A percentile compares a stretch with the other conserved stretches of the same genome.
Conservation (phyloP, 495 filamentous ascomycete genomes). For the Penicillium crystallinum region DNA sequence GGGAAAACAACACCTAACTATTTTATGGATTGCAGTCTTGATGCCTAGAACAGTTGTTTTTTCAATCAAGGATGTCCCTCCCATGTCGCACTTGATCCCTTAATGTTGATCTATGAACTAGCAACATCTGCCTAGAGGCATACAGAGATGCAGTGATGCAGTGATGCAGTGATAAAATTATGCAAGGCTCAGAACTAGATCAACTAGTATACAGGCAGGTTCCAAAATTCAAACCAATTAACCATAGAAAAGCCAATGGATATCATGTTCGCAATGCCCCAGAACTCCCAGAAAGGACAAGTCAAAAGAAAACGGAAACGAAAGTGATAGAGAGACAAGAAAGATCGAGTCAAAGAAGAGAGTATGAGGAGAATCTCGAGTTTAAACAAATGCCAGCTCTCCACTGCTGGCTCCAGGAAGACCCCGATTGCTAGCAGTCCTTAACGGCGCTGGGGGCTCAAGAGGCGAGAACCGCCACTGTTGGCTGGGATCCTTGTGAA, state of each 20-base stretch:
- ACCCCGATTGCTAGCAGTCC: constrained; percentile 13
- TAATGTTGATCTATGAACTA: neutral
- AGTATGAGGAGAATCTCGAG: neutral
- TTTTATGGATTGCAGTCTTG: too few relatives aligned
- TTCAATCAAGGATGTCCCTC: too few relatives aligned
- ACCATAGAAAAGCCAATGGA: constrained; percentile 20
- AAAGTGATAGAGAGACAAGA: neutral
- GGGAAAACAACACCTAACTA: neutral
- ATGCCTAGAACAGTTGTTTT: too few relatives aligned
- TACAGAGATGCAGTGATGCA: neutral
- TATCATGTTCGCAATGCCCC: constrained; percentile 30
- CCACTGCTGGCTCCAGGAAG: constrained; percentile 27
- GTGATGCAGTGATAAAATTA: neutral
- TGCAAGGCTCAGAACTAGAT: constrained; percentile 3
- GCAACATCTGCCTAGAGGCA: neutral
- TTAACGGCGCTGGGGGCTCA: constrained; percentile 17
- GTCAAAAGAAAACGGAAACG: neutral
- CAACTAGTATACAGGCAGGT: constrained; percentile 1
- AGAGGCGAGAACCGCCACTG: constrained; percentile 11
- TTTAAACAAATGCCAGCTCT: constrained; percentile 32
- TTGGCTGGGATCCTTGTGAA: constrained; percentile 6
- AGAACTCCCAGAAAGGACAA: constrained; percentile 9
- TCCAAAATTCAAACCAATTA: constrained; percentile 2
- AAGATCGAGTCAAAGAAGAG: neutral
- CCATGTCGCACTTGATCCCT: neutral